Conservation (phyloP, 2,329 filamentous ascomycete species). For the Beauveria medogensis region DNA sequence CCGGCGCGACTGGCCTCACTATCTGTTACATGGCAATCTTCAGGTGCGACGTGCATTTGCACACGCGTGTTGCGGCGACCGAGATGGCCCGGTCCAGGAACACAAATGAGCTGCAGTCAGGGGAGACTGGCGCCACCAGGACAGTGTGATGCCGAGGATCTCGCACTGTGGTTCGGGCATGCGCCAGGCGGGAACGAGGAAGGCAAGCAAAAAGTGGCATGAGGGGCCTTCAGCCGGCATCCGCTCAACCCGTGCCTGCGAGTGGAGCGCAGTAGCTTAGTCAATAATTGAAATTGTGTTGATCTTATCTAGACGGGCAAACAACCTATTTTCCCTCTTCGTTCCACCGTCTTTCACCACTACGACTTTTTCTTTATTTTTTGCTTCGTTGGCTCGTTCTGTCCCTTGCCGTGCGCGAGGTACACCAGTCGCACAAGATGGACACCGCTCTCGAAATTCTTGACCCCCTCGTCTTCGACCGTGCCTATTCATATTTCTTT, state of each 20-base stretch:
- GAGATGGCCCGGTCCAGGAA: not conserved
- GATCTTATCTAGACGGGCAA: conserved; percentile 1
- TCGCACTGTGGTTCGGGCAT: not conserved
- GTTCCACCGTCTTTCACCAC: not conserved
- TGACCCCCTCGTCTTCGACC: conserved; percentile 33
- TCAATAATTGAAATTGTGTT: conserved; percentile 3
- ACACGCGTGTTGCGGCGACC: not conserved
- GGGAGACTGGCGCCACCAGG: not conserved
- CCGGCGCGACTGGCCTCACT: conserved; percentile 4
- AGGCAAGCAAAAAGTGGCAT: conserved; percentile 5
- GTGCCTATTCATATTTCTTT: conserved; percentile 31
- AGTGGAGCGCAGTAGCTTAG: conserved; percentile 4
- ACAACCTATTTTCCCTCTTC: not conserved
- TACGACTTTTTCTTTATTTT: not conserved
- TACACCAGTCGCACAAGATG: conserved; percentile 20
- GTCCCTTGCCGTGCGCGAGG: conserved; percentile 1
- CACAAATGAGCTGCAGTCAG: not conserved
- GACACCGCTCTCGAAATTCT: conserved; percentile 32
- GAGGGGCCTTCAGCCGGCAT: not conserved
- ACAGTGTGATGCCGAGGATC: not conserved
- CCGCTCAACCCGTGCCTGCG: not conserved
- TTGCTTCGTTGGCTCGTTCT: not conserved
- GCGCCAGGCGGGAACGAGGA: not conserved
- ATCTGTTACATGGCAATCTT: not conserved
- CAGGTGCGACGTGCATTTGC: not conserved